Conservation (phyloP, 2,329 filamentous ascomycete species). For the Blastomyces percursus region DNA sequence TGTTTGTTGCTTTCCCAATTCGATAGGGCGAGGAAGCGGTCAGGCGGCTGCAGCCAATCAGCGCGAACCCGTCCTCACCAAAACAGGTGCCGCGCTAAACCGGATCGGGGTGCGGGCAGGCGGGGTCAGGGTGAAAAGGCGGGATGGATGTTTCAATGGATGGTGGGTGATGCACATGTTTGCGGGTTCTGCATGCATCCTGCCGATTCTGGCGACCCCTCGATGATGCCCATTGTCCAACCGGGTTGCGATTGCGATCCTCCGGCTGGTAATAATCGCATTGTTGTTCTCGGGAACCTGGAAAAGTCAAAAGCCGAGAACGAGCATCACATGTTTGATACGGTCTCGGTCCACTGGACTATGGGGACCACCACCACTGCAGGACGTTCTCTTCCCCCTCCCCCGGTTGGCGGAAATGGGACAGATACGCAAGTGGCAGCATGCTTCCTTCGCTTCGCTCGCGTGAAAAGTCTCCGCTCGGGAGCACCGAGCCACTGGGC, state of each 20-base stretch:
- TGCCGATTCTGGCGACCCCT: background rate
- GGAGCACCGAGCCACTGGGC: background rate
- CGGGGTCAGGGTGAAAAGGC: background rate
- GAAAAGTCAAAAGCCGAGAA: no score
- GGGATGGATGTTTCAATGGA: no score
- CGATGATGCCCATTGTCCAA: no score
- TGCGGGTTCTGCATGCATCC: background rate
- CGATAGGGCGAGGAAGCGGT: slow-evolving; percentile 2
- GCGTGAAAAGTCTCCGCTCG: background rate
- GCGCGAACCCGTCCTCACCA: background rate
- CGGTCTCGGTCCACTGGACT: background rate
- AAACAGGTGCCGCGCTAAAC: background rate
- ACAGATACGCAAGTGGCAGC: background rate
- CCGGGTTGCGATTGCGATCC: background rate
- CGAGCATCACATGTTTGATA: background rate
- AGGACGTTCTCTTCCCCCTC: background rate
- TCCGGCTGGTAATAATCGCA: background rate
- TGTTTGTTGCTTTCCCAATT: background rate
- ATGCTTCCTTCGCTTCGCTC: background rate
- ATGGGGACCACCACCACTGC: background rate
- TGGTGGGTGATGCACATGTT: background rate
- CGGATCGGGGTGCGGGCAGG: background rate
- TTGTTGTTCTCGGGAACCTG: background rate
- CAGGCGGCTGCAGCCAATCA: background rate
- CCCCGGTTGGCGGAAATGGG: background rate